A percentile compares a stretch with the other conserved stretches of the same genome.
Conservation (phyloP, 1,139 yeast genomes). For the Hemisphaericaspora xylofermentans region DNA sequence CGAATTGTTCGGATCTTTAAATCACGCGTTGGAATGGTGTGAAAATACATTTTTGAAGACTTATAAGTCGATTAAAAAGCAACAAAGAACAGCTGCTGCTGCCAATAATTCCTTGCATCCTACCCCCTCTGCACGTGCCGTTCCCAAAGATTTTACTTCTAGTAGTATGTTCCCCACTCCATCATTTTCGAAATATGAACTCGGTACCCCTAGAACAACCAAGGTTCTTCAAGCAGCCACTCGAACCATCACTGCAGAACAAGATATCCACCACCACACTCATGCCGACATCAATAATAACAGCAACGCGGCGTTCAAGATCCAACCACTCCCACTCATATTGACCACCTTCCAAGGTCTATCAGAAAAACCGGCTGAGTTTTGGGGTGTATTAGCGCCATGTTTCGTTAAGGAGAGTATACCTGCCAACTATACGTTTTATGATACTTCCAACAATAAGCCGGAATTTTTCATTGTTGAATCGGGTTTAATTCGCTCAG, state of each 20-base stretch:
- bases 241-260: constrained; percentile 47
- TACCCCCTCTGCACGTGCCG: constrained; percentile 5
- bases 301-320: constrained; percentile 34
- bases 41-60: constrained; percentile 83
- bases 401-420: constrained; percentile 52
- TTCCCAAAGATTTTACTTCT: background rate
- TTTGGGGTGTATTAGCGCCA: constrained; percentile 61
- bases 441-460: constrained; percentile 40
- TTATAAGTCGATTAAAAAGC: constrained; percentile 43
- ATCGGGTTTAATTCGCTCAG: constrained; percentile 71
- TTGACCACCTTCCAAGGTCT: constrained; percentile 71
- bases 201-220: constrained; percentile 64
- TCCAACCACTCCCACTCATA: constrained; percentile 67
- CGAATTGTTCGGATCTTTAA: constrained; percentile 70
- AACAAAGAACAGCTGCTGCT: constrained; percentile 13
- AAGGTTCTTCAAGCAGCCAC: constrained; percentile 65
- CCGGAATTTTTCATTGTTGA: constrained; percentile 72
- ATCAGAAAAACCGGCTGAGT: constrained; percentile 56
- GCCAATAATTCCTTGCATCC: background rate
- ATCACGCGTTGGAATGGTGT: constrained; percentile 94
- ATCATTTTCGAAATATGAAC: constrained; percentile 1
- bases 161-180: background rate
- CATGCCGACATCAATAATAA: constrained; percentile 18
- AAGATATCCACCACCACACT: constrained; percentile 33
- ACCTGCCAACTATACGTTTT: constrained; percentile 49